Evolutionary conservation across 768 basidiomycete species (phyloP).

Genomic region (Pleurotus citrinopileatus): DNA sequence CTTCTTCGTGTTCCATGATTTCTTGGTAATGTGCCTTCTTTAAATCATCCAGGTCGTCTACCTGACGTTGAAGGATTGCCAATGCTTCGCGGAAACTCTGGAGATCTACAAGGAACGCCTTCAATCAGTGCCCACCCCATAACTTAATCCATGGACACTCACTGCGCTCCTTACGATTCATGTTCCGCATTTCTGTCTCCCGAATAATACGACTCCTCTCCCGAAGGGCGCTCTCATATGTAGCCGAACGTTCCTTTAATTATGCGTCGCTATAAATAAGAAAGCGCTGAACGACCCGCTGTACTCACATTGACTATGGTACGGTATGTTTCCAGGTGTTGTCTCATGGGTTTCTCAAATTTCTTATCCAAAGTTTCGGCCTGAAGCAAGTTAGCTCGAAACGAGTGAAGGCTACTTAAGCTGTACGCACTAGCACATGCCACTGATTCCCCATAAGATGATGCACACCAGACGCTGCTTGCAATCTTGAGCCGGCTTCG

Average conservation of each 20-base stretch:
- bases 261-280: background rate
- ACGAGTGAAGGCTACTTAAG: slow-evolving; percentile 1
- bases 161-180: slow-evolving; percentile 88
- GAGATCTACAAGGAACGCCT: slow-evolving; percentile 52
- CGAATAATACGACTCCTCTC: slow-evolving; percentile 86
- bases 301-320: slow-evolving; percentile 60
- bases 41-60: slow-evolving; percentile 86
- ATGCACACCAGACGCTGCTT: slow-evolving; percentile 85
- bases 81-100: slow-evolving; percentile 87
- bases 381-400: slow-evolving; percentile 34
- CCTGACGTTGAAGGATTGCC: slow-evolving; percentile 77
- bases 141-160: slow-evolving; percentile 23
- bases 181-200: slow-evolving; percentile 79
- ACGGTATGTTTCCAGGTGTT: slow-evolving; percentile 80
- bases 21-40: slow-evolving; percentile 85
- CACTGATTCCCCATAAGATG: slow-evolving; percentile 92
- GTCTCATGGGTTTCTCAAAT: slow-evolving; percentile 87
- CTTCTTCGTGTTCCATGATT: slow-evolving; percentile 89
- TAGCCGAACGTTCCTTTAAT: slow-evolving; percentile 76
- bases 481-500: slow-evolving; percentile 77
- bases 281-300: background rate
- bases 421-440: slow-evolving; percentile 73
- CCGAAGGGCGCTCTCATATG: slow-evolving; percentile 78
- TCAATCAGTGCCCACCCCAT: slow-evolving; percentile 1
- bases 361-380: slow-evolving; percentile 83